Percentiles rank a stretch among this genome's conserved stretches.
Evolutionary conservation across 1,139 yeast species (phyloP).

Genomic region (Magnusiomyces clavatus): DNA sequence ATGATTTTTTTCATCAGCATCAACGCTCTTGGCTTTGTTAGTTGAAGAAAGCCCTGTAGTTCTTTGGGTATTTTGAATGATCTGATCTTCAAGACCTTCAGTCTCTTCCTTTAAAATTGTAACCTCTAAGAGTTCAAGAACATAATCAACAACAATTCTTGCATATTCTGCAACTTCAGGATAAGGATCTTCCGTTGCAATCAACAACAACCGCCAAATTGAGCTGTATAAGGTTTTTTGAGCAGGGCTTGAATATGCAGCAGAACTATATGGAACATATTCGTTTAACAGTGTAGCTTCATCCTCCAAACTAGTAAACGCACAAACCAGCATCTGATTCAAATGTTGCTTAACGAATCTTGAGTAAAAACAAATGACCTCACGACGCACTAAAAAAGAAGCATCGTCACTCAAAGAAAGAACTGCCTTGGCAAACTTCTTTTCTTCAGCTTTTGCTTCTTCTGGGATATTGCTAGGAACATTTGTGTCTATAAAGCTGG

Average conservation of each 20-base stretch:
- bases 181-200: conserved; percentile 84
- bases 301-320: conserved; percentile 78
- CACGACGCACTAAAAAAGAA: conserved; percentile 81
- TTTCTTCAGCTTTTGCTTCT: conserved; percentile 38
- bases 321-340: conserved; percentile 75
- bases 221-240: conserved; percentile 63
- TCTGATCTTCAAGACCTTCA: conserved; percentile 10
- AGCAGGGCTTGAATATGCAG: conserved; percentile 36
- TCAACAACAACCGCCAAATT: conserved; percentile 77
- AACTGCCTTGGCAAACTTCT: conserved; percentile 39
- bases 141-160: conserved; percentile 65
- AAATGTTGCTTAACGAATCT: conserved; percentile 63
- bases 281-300: conserved; percentile 64
- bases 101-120: conserved; percentile 42
- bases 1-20: neutral
- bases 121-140: conserved; percentile 56
- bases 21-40: neutral
- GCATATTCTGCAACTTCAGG: conserved; percentile 72
- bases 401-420: conserved; percentile 66
- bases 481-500: conserved; percentile 55
- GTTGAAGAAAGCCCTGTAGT: neutral
- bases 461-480: conserved; percentile 19
- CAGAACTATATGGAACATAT: conserved; percentile 42
- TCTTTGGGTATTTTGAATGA: conserved; percentile 7
- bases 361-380: conserved; percentile 69